Evolutionary conservation across 768 basidiomycete species (phyloP).

Genomic region (Tephrocybe sp.): DNA sequence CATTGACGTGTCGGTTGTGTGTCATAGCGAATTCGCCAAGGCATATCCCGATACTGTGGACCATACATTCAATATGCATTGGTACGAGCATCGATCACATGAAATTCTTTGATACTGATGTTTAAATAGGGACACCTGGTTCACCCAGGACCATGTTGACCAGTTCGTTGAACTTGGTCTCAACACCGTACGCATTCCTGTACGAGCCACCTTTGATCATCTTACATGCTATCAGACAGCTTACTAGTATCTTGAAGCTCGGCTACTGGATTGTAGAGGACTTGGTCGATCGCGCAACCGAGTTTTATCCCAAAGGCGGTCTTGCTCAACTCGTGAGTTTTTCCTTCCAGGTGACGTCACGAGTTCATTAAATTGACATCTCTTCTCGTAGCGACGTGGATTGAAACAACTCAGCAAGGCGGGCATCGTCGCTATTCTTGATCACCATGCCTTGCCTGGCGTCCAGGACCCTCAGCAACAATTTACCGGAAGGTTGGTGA

Average conservation of each 20-base stretch:
- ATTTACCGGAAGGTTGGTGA: constrained; percentile 66
- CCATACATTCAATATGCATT: constrained; percentile 58
- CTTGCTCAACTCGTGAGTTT: constrained; percentile 57
- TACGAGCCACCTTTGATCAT: constrained; percentile 28
- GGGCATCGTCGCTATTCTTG: constrained; percentile 64
- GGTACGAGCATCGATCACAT: constrained; percentile 34
- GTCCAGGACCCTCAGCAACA: constrained; percentile 58
- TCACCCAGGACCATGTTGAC: constrained; percentile 60
- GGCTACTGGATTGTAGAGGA: constrained; percentile 83
- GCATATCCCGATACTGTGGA: constrained; percentile 63
- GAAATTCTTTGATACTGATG: not conserved
- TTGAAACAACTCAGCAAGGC: constrained; percentile 58
- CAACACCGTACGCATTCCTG: constrained; percentile 78
- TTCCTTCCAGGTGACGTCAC: not conserved
- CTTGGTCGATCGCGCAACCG: constrained; percentile 59
- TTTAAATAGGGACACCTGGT: constrained; percentile 62
- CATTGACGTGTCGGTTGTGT: not conserved
- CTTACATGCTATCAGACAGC: not conserved
- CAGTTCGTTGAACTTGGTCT: constrained; percentile 54
- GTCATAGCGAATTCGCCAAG: constrained; percentile 53
- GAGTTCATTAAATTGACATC: not conserved
- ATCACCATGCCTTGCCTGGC: constrained; percentile 71
- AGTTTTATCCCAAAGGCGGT: constrained; percentile 72
- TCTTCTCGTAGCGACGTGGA: constrained; percentile 53
- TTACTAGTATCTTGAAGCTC: constrained; percentile 41